Evolutionary conservation across 345 rosid genomes (phyloP).

Genomic region (Microcos paniculata): DNA sequence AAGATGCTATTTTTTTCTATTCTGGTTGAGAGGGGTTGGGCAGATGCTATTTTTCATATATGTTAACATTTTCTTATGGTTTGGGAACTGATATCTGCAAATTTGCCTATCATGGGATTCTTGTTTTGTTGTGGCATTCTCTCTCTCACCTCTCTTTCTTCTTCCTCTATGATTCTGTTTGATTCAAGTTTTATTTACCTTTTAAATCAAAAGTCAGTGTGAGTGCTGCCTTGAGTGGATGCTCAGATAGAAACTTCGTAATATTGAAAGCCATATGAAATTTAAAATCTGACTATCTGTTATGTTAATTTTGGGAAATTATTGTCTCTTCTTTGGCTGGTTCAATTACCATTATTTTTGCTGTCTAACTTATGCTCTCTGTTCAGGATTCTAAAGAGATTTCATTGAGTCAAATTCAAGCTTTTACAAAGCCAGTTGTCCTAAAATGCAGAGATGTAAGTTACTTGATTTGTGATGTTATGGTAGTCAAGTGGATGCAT

Average conservation of each 20-base stretch:
- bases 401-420: slow-evolving; percentile 53
- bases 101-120: background rate
- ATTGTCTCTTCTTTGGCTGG: background rate
- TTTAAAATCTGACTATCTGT: background rate
- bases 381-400: slow-evolving; percentile 85
- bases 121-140: background rate
- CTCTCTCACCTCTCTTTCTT: background rate
- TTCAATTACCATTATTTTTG: slow-evolving; percentile 5
- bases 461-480: slow-evolving; percentile 18
- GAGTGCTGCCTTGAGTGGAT: background rate
- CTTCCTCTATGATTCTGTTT: background rate
- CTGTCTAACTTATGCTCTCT: slow-evolving; percentile 29
- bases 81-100: background rate
- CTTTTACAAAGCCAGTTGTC: slow-evolving; percentile 61
- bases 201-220: background rate
- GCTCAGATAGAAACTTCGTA: background rate
- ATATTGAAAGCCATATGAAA: background rate
- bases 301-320: background rate
- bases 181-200: background rate
- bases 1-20: background rate
- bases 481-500: background rate
- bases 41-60: background rate
- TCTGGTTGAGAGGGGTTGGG: background rate
- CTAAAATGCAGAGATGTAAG: slow-evolving; percentile 90
- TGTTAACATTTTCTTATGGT: background rate